Evolutionary conservation across 768 basidiomycete species (phyloP).

Genomic region (Leccinum incarnatum): DNA sequence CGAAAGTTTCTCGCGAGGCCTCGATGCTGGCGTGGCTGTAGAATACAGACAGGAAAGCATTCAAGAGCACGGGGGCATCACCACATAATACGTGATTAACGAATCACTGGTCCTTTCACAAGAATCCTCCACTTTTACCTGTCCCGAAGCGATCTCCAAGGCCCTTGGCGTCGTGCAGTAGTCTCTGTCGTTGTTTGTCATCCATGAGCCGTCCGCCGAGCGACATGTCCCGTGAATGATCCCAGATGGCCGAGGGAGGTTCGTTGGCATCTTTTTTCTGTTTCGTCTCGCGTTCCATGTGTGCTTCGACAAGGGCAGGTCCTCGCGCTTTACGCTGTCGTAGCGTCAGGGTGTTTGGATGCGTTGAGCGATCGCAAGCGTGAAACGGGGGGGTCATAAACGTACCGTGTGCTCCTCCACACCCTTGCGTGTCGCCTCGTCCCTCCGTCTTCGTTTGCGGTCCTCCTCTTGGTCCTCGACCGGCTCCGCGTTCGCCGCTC

Average conservation of each 20-base stretch:
- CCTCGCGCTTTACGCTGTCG: constrained; percentile 48
- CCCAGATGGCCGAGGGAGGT: constrained; percentile 77
- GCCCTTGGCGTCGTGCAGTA: constrained; percentile 78
- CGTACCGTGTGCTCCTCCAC: constrained; percentile 71
- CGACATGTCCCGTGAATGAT: constrained; percentile 87
- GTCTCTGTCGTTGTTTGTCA: constrained; percentile 71
- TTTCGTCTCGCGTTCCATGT: constrained; percentile 39
- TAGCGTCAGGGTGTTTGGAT: constrained; percentile 12
- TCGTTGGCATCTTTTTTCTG: constrained; percentile 45
- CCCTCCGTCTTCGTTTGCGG: constrained; percentile 57
- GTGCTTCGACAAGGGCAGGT: constrained; percentile 54
- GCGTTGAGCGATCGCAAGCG: too few relatives aligned
- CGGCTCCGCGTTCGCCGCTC: constrained; percentile 52
- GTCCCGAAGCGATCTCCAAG: constrained; percentile 82
- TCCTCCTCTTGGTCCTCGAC: constrained; percentile 38
- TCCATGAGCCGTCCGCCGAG: constrained; percentile 88
- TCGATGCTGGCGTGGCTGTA: constrained; percentile 58
- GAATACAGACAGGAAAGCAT: constrained; percentile 78
- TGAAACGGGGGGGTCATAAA: too few relatives aligned
- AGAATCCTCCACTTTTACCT: constrained; percentile 66
- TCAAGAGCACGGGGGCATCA: constrained; percentile 59
- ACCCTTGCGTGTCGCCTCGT: constrained; percentile 64
- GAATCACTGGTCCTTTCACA: constrained; percentile 29
- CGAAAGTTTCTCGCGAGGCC: constrained; percentile 47
- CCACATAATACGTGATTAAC: neutral